phyloP scores from a whole-genome alignment of 73 alveolate species.

The Paramecium bursaria region DNA sequence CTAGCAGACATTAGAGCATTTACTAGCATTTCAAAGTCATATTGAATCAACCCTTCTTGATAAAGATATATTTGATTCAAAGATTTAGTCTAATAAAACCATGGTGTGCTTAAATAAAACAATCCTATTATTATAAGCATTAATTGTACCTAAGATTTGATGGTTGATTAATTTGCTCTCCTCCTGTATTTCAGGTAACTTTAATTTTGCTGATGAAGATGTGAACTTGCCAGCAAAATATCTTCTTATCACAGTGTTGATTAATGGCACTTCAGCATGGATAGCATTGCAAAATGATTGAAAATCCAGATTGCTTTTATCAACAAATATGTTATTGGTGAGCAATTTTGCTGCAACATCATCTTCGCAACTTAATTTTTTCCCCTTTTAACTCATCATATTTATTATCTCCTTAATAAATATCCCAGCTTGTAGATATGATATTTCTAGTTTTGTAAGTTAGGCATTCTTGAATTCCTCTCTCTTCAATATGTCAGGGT shows the following conservation, averaged over 20 bases:
- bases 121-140: too few species aligned
- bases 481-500: slow-evolving; percentile 16
- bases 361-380: slow-evolving; percentile 39
- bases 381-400: slow-evolving; percentile 47
- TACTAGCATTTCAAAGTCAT: background rate
- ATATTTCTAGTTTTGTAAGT: slow-evolving; percentile 5
- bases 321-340: slow-evolving; percentile 44
- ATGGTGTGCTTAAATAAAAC: slow-evolving; percentile 46
- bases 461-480: slow-evolving; percentile 21
- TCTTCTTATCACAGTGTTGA: slow-evolving; percentile 47
- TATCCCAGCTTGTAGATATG: slow-evolving; percentile 39
- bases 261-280: slow-evolving; percentile 22
- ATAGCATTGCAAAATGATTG: slow-evolving; percentile 15
- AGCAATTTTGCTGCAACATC: slow-evolving; percentile 52
- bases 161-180: background rate
- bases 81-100: slow-evolving; percentile 20
- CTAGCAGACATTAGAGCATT: background rate
- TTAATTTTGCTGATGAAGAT: background rate
- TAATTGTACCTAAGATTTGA: slow-evolving; percentile 19
- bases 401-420: slow-evolving; percentile 28
- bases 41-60: slow-evolving; percentile 12
- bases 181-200: slow-evolving; percentile 13
- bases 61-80: slow-evolving; percentile 1
- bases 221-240: slow-evolving; percentile 51
- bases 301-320: slow-evolving; percentile 32